A percentile compares a stretch with the other conserved stretches of the same genome.
phyloP scores from a whole-genome alignment of 2,329 filamentous ascomycete species.

The Arthroderma sp. region DNA sequence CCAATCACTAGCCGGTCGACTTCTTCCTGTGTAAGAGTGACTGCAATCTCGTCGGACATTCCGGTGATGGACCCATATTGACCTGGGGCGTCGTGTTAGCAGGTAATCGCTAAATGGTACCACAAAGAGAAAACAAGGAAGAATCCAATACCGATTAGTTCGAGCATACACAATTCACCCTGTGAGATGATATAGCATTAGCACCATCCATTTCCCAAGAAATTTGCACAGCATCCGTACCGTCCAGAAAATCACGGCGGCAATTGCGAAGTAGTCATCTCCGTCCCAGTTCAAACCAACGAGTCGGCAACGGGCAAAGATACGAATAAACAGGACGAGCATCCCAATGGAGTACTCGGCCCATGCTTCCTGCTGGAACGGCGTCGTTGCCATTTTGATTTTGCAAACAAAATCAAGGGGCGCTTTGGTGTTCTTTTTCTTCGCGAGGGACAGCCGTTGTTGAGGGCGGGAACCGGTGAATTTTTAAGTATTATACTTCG shows the following conservation, averaged over 20 bases:
- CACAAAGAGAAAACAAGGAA: too few relatives aligned
- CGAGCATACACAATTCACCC: conserved; percentile 13
- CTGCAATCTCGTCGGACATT: conserved; percentile 20
- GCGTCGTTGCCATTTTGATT: conserved; percentile 14
- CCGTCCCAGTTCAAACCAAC: conserved; percentile 31
- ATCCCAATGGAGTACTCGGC: conserved; percentile 31
- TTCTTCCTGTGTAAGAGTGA: conserved; percentile 19
- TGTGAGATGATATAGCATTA: conserved; percentile 1
- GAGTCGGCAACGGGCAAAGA: conserved; percentile 26
- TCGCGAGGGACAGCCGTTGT: too few relatives aligned
- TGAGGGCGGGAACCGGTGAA: too few relatives aligned
- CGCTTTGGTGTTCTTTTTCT: too few relatives aligned
- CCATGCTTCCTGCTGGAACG: conserved; percentile 34
- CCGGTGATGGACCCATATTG: conserved; percentile 30
- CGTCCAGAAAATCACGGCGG: conserved; percentile 28
- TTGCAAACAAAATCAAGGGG: too few relatives aligned
- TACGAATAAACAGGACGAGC: conserved; percentile 26
- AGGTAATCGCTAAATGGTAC: too few relatives aligned
- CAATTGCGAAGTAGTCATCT: conserved; percentile 32
- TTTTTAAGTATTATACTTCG: too few relatives aligned
- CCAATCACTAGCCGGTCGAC: conserved; percentile 21
- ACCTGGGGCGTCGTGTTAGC: conserved; percentile 13
- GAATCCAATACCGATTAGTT: conserved; percentile 12
- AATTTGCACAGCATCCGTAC: conserved; percentile 11
- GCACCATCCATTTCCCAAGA: neutral